Evolutionary conservation across 805 yeast species (phyloP).

Genomic region (Kazachstania taianensis): DNA sequence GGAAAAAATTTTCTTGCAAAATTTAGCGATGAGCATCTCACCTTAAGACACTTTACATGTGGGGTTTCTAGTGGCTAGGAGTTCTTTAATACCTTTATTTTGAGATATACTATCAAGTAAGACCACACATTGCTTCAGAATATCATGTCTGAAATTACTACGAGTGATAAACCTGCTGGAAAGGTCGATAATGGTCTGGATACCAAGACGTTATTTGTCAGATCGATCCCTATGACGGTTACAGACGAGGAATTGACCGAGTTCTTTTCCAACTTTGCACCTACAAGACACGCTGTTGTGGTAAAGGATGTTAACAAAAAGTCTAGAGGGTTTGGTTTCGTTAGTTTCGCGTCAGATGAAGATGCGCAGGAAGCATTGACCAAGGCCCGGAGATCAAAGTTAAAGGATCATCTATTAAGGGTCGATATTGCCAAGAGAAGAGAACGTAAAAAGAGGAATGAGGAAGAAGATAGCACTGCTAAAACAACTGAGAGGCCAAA

Average conservation of each 20-base stretch:
- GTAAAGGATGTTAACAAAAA: slow-evolving; percentile 68
- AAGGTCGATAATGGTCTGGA: slow-evolving; percentile 27
- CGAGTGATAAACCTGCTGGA: neutral
- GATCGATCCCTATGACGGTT: slow-evolving; percentile 73
- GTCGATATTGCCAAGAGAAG: slow-evolving; percentile 89
- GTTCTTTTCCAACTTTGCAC: slow-evolving; percentile 84
- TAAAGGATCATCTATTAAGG: slow-evolving; percentile 56
- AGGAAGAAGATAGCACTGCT: slow-evolving; percentile 2
- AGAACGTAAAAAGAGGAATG: slow-evolving; percentile 47
- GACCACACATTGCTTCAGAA: too few relatives aligned
- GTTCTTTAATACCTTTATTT: too few relatives aligned
- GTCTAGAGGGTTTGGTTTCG: slow-evolving; percentile 94
- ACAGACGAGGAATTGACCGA: slow-evolving; percentile 74
- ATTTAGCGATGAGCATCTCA: slow-evolving; percentile 5
- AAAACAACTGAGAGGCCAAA: slow-evolving; percentile 4
- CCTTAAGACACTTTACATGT: too few relatives aligned
- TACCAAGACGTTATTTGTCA: slow-evolving; percentile 63
- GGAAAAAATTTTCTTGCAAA: neutral
- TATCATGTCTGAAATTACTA: slow-evolving; percentile 4
- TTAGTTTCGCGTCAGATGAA: slow-evolving; percentile 73
- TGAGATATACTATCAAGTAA: too few relatives aligned
- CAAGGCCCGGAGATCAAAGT: slow-evolving; percentile 52
- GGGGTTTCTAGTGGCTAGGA: too few relatives aligned
- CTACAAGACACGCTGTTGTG: slow-evolving; percentile 89
- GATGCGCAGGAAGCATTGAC: slow-evolving; percentile 72